phyloP scores from a whole-genome alignment of 2,329 filamentous ascomycete species.

The Pseudogymnoascus sp. region DNA sequence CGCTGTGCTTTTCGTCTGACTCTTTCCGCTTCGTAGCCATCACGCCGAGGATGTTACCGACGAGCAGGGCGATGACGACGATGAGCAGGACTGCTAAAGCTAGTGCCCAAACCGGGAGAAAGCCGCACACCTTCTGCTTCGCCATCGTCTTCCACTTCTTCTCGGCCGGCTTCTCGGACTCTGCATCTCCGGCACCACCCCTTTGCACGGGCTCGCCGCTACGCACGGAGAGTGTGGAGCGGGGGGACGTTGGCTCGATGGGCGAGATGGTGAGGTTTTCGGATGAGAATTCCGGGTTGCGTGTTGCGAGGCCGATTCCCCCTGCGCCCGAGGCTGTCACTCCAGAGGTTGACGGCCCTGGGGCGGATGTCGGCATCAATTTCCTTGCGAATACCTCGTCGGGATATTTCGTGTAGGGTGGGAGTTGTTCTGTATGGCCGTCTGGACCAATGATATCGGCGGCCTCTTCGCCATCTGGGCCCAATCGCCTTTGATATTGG shows the following conservation, averaged over 20 bases:
- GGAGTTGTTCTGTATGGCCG: slow-evolving; percentile 83
- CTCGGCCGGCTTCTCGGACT: slow-evolving; percentile 41
- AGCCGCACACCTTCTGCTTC: slow-evolving; percentile 48
- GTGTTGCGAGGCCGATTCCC: slow-evolving; percentile 52
- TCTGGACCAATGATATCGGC: slow-evolving; percentile 81
- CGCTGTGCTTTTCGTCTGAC: background rate
- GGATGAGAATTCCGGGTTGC: slow-evolving; percentile 55
- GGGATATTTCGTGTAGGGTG: slow-evolving; percentile 85
- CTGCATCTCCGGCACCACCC: slow-evolving; percentile 30
- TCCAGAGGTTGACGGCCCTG: slow-evolving; percentile 14
- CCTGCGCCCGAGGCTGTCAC: slow-evolving; percentile 42
- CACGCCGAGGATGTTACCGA: slow-evolving; percentile 50
- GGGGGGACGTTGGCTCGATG: slow-evolving; percentile 29
- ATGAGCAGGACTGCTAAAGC: slow-evolving; percentile 42
- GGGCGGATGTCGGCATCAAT: slow-evolving; percentile 28
- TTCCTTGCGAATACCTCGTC: slow-evolving; percentile 61
- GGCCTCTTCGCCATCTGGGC: slow-evolving; percentile 76
- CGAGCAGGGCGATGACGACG: slow-evolving; percentile 46
- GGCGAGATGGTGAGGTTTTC: slow-evolving; percentile 39
- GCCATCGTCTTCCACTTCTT: slow-evolving; percentile 48
- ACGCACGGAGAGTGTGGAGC: slow-evolving; percentile 44
- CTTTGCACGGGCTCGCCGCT: slow-evolving; percentile 46
- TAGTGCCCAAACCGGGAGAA: slow-evolving; percentile 57
- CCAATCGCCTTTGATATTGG: slow-evolving; percentile 64
- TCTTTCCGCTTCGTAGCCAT: slow-evolving; percentile 32